Evolutionary conservation across 192 early-diverging fungal genomes (phyloP).

Genomic region (Coemansia sp.): DNA sequence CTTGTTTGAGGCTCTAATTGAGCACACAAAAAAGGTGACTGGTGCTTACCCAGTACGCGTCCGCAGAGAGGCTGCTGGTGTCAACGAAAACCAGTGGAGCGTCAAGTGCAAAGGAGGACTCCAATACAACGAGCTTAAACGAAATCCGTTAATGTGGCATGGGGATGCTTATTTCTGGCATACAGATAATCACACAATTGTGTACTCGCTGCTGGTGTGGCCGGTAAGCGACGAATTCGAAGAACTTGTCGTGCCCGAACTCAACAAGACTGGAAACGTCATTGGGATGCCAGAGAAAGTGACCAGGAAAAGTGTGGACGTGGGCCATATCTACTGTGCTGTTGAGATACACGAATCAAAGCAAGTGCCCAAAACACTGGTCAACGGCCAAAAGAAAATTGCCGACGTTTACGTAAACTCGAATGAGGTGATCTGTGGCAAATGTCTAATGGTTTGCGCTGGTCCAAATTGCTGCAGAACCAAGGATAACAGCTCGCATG

Average conservation of each 20-base stretch:
- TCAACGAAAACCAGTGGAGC: neutral
- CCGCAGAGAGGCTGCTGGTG: neutral
- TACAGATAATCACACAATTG: neutral
- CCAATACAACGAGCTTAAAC: neutral
- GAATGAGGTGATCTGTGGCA: neutral
- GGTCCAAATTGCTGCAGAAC: conserved; percentile 1
- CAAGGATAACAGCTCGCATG: neutral
- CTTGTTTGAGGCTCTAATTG: neutral
- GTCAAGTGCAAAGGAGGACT: neutral
- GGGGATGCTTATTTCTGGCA: conserved; percentile 2
- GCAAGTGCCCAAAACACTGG: neutral
- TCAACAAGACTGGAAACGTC: neutral
- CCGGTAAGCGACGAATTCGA: neutral
- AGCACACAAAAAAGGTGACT: neutral
- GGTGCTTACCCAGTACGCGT: neutral
- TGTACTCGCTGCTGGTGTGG: neutral
- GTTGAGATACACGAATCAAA: neutral
- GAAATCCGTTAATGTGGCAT: neutral
- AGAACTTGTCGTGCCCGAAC: neutral
- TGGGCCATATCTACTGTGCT: neutral
- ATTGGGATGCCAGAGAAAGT: neutral
- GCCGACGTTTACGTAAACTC: neutral
- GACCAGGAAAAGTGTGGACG: neutral
- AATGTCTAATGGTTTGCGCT: conserved; percentile 1
- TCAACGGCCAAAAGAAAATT: neutral